These are phyloP conservation scores for Lyophyllum decastes DNA, from an alignment of 768 basidiomycete genomes.

Conservation along the genomic window DNA sequence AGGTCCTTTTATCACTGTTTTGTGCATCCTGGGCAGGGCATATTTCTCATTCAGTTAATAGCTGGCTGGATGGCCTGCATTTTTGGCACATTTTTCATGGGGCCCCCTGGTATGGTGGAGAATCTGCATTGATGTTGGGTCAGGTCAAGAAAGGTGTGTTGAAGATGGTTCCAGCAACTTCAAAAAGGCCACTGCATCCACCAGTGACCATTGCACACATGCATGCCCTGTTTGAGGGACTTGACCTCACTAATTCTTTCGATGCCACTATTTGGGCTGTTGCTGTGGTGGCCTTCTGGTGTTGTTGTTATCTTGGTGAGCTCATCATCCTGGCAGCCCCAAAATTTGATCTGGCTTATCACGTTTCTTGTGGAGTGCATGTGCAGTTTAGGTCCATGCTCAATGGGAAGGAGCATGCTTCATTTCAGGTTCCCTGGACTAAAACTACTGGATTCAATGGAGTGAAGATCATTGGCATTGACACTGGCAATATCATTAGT, in stretches of 20 bases:
- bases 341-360: neutral
- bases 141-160: conserved; percentile 4
- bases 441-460: conserved; percentile 29
- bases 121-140: conserved; percentile 1
- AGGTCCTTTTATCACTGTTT: conserved; percentile 28
- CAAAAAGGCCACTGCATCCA: conserved; percentile 5
- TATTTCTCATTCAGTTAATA: conserved; percentile 3
- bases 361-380: neutral
- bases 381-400: neutral
- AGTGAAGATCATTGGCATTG: conserved; percentile 24
- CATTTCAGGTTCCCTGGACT: conserved; percentile 35
- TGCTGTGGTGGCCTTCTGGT: neutral
- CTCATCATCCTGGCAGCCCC: neutral
- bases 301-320: conserved; percentile 6
- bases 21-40: conserved; percentile 16
- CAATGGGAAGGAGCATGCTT: conserved; percentile 4
- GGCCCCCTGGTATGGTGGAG: conserved; percentile 9
- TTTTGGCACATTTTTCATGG: too few relatives aligned
- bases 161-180: neutral
- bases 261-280: conserved; percentile 5
- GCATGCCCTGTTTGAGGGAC: neutral
- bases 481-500: neutral
- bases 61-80: conserved; percentile 4
- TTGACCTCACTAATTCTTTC: too few relatives aligned
- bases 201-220: conserved; percentile 9